phyloP scores from a whole-genome alignment of 2,329 filamentous ascomycete genomes.

The Cercospora sesami region DNA sequence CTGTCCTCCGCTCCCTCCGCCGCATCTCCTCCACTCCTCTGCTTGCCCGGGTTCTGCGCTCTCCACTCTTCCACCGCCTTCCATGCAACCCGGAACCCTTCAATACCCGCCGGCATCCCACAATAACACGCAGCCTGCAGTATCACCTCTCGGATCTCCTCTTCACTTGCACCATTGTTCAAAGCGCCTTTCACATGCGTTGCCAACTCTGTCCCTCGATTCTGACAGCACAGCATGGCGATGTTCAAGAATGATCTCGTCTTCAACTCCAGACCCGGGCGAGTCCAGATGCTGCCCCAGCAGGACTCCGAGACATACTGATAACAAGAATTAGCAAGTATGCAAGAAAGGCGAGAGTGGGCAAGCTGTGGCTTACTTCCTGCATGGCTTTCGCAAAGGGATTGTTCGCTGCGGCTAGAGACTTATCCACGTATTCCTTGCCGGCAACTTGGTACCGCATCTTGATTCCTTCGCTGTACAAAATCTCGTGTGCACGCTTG shows the following conservation, averaged over 20 bases:
- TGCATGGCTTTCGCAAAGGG: constrained; percentile 63
- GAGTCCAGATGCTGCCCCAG: constrained; percentile 65
- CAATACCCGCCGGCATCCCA: constrained; percentile 56
- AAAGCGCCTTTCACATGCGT: constrained; percentile 63
- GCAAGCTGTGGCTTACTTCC: constrained; percentile 46
- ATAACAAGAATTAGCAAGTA: background rate
- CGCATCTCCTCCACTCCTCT: constrained; percentile 9
- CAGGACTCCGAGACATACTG: constrained; percentile 60
- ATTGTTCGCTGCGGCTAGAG: constrained; percentile 57
- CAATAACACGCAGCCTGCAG: constrained; percentile 55
- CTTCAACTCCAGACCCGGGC: constrained; percentile 62
- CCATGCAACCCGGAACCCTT: constrained; percentile 56
- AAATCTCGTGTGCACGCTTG: constrained; percentile 50
- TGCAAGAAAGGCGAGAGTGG: background rate
- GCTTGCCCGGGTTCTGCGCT: constrained; percentile 14
- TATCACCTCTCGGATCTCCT: constrained; percentile 63
- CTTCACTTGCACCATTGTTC: constrained; percentile 62
- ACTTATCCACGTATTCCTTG: constrained; percentile 60
- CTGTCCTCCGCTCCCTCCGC: constrained; percentile 7
- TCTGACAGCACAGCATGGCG: constrained; percentile 64
- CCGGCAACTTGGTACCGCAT: constrained; percentile 62
- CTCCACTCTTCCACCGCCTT: constrained; percentile 55
- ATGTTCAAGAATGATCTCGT: constrained; percentile 64
- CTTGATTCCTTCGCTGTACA: constrained; percentile 62
- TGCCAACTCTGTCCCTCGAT: constrained; percentile 59